These are phyloP conservation scores for Brasenia schreberi DNA, from an alignment of 164 flowering plant genomes.

Conservation along the genomic window DNA sequence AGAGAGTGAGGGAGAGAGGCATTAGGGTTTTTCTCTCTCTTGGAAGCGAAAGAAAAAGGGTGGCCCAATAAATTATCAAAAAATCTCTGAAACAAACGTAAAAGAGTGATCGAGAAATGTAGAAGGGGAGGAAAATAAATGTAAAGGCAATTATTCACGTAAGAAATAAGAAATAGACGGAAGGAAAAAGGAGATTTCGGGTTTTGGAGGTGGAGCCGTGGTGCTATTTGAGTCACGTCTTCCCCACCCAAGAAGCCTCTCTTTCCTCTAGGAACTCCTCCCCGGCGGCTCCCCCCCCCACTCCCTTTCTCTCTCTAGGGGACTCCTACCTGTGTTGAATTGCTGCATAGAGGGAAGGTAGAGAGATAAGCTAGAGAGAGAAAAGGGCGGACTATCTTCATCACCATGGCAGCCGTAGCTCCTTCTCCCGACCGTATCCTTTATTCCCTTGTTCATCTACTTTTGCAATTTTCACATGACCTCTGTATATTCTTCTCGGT, in stretches of 20 bases:
- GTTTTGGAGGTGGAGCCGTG: conserved; percentile 14
- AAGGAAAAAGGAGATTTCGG: conserved; percentile 2
- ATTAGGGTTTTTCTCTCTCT: neutral
- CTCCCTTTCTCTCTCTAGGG: conserved; percentile 4
- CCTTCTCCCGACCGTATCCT: conserved; percentile 36
- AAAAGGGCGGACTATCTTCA: neutral
- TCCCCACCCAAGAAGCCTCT: conserved; percentile 3
- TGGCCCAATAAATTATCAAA: too few relatives aligned
- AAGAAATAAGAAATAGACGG: neutral
- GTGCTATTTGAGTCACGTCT: conserved; percentile 22
- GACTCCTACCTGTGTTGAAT: neutral
- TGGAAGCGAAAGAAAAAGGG: neutral
- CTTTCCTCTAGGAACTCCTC: neutral
- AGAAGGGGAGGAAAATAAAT: neutral
- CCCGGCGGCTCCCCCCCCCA: conserved; percentile 11
- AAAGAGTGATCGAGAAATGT: too few relatives aligned
- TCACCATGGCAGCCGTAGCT: conserved; percentile 25
- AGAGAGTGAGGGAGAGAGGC: neutral
- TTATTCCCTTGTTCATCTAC: neutral
- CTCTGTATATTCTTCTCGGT: too few relatives aligned
- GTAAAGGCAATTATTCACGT: neutral
- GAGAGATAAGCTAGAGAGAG: neutral
- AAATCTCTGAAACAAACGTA: too few relatives aligned
- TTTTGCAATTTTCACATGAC: too few relatives aligned
- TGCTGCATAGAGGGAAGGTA: neutral